Base-by-base conservation (phyloP, 129 eudicot genomes). In the Arctium minus region DNA sequence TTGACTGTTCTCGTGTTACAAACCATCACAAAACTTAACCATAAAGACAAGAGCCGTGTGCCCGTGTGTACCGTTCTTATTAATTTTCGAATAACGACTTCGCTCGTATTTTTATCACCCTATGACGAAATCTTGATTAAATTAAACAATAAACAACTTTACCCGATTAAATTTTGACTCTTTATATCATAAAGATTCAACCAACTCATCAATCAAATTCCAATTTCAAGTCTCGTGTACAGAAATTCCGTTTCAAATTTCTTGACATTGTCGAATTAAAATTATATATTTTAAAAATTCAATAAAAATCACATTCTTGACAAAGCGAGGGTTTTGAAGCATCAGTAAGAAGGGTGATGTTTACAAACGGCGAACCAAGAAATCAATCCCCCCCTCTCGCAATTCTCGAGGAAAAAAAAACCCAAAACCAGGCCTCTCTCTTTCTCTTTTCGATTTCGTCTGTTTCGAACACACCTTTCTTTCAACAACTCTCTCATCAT, bases 391-490 rank as follows among this genome's bases (percentile, higher is more conserved):
- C 80, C 72, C 56, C 38, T 60, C 62, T 67, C 53, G 56, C 74
- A 8, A 31, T 74, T 31, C 30, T 75, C 69, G 18, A 42, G 70
- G 69, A 46, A 75, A 33, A 2, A 2, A 33, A 33, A 75, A 67
- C 76, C 72, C 76, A 75, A 44, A 31, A 76, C 53, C 81, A 76
- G 81, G 71, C 38, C 62, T 83, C 71, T 8, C 10, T 22, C 27
- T 60, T 56, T 67, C 71, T 6, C 32, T 67, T 70, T 60, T 76
- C 76, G 9, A 29, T n/a, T 50, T 11, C 35, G n/a, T 73, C 62
- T 72, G 7, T 60, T 72, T 72, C 37, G 27, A 22, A 22, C 50
- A 72, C 76, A 33, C 27, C 36, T 46, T 22, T 44, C 77, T 73
- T 33, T 9, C 18, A 39, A 29, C 18, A 39, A 29, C 29, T 53